Conservation (phyloP, 2,329 filamentous ascomycete species). For the Claviceps arundinis region DNA sequence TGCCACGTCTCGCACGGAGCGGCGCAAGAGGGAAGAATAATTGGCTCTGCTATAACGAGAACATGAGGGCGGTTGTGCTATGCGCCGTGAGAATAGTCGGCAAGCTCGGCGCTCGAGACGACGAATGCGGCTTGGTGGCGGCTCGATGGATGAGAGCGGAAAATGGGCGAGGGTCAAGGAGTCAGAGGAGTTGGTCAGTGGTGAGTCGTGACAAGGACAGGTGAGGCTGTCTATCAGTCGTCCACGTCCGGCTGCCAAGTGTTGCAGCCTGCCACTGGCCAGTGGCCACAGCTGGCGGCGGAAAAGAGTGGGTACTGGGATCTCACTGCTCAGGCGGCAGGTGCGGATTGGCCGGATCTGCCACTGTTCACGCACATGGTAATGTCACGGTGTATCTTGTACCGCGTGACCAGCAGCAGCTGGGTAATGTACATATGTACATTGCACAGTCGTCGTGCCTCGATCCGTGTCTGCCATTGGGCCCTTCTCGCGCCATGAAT, state of each 20-base stretch:
- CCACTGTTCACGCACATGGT: background rate
- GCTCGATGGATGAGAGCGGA: background rate
- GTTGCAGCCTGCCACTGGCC: background rate
- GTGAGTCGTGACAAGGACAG: background rate
- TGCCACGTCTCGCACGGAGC: conserved; percentile 4
- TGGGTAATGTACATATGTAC: background rate
- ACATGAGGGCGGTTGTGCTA: conserved; percentile 15
- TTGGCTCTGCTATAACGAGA: conserved; percentile 22
- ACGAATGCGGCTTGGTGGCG: background rate
- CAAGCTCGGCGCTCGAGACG: background rate
- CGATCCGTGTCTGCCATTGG: background rate
- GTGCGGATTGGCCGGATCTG: background rate
- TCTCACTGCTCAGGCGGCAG: background rate
- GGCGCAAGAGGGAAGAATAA: conserved; percentile 2
- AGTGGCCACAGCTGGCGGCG: background rate
- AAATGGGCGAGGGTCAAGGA: background rate
- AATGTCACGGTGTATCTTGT: background rate
- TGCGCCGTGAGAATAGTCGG: background rate
- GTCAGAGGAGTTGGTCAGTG: background rate
- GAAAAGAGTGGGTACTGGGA: background rate
- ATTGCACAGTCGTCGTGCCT: background rate
- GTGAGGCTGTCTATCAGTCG: background rate
- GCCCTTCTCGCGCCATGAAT: background rate
- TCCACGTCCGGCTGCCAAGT: background rate
- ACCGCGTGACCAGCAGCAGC: background rate